A percentile compares a stretch with the other conserved stretches of the same genome.
Conservation (phyloP, 106 monocot genomes). For the Cymbidium sinense region DNA sequence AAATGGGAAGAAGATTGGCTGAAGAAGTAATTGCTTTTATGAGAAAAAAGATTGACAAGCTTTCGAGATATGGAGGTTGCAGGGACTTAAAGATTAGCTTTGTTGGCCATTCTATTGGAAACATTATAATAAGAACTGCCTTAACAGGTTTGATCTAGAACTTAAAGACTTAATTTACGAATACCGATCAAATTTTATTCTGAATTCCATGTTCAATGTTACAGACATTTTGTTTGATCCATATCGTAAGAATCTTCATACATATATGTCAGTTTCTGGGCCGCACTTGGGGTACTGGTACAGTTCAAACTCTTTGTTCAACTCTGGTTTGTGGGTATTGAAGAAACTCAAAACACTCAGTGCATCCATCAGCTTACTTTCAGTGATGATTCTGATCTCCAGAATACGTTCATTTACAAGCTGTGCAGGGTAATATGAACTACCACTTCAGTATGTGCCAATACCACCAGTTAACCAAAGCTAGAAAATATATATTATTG, state of each 20-base stretch:
- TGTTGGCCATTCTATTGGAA: conserved; percentile 99
- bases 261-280: conserved; percentile 92
- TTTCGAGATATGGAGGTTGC: conserved; percentile 68
- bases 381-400: conserved; percentile 77
- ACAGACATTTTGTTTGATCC: conserved; percentile 73
- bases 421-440: conserved; percentile 71
- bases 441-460: neutral
- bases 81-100: conserved; percentile 85
- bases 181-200: neutral
- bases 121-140: conserved; percentile 90
- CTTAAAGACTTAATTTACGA: conserved; percentile 7
- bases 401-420: conserved; percentile 93
- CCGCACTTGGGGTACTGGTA: conserved; percentile 95
- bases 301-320: conserved; percentile 93
- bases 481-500: neutral
- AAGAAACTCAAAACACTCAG: conserved; percentile 87
- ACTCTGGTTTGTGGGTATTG: conserved; percentile 92
- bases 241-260: conserved; percentile 67
- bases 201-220: conserved; percentile 12
- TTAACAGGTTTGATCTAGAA: conserved; percentile 52
- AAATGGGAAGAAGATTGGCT: conserved; percentile 94
- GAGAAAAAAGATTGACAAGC: conserved; percentile 72
- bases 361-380: conserved; percentile 94
- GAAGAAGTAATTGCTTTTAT: conserved; percentile 67
- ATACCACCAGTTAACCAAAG: neutral